Evolutionary conservation across 495 filamentous ascomycete genomes (phyloP), one percentile per base, ranked within the genome.

Genomic region (Baudoinia panamericana): DNA sequence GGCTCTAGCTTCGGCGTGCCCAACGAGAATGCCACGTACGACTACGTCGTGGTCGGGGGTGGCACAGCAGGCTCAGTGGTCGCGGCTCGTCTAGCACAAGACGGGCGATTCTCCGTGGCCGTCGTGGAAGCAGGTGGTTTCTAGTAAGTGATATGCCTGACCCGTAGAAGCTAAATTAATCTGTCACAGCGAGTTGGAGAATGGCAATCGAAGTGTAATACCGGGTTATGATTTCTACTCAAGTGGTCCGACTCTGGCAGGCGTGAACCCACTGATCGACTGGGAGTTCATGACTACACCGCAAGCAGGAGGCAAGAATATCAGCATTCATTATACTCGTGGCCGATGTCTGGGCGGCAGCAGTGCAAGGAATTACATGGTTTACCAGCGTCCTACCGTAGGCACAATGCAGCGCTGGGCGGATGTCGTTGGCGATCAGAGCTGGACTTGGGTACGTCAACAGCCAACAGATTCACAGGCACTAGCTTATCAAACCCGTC

Each of bases 401-500:
- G 64, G 58, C 0, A 54, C 69, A 0, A 66, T 66, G 45, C 54
- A 72, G 10, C 48, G 56, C 44, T 80, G 75, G 75, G 75, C 75
- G 0, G 63, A 72, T 20, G 27, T 36, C 0, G 72, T 78, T 5
- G 64, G 67, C 27, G 76, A 80, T 46, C 33, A 63, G 1, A 66
- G 58, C 37, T 82, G 72, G 45, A 57, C 56, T 3, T 80, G 61
- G 22, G n/a, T n/a, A n/a, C n/a, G n/a, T n/a, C n/a, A n/a, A n/a
- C n/a, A n/a, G n/a, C n/a, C n/a, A n/a, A n/a, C n/a, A n/a, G n/a
- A n/a, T n/a, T n/a, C n/a, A n/a, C n/a, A n/a, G n/a, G n/a, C n/a
- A n/a, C n/a, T n/a, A n/a, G n/a, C n/a, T n/a, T n/a, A n/a, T n/a
- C n/a, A n/a, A n/a, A n/a, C n/a, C n/a, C n/a, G n/a, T n/a, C n/a